A percentile compares a stretch with the other conserved stretches of the same genome.
These are phyloP conservation scores for Stagonosporopsis vannaccii DNA, from an alignment of 2,329 filamentous ascomycete species.

Conservation along the genomic window DNA sequence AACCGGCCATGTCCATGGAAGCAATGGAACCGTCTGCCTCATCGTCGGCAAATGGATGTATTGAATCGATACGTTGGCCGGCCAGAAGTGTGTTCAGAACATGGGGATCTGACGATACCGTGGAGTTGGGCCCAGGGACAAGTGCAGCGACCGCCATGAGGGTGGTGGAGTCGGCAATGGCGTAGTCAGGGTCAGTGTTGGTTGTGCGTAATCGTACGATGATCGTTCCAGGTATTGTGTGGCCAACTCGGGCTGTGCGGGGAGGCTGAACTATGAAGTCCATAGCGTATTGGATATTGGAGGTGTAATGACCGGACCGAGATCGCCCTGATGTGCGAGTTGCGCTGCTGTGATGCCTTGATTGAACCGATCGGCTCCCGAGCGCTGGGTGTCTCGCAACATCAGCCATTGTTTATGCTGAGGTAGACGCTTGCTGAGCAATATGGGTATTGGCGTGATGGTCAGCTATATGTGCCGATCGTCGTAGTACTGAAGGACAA, in stretches of 20 bases:
- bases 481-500: conserved; percentile 35
- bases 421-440: conserved; percentile 21
- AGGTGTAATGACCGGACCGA: conserved; percentile 35
- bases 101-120: conserved; percentile 36
- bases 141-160: conserved; percentile 45
- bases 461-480: conserved; percentile 44
- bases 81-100: conserved; percentile 41
- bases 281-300: conserved; percentile 48
- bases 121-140: conserved; percentile 38
- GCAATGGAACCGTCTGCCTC: conserved; percentile 46
- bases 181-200: conserved; percentile 42
- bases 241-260: conserved; percentile 41
- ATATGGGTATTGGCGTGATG: conserved; percentile 36
- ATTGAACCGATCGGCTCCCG: conserved; percentile 41
- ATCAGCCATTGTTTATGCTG: conserved; percentile 45
- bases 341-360: conserved; percentile 37
- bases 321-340: conserved; percentile 32
- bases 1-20: conserved; percentile 48
- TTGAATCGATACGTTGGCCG: conserved; percentile 44
- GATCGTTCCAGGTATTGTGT: conserved; percentile 41
- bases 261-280: conserved; percentile 50
- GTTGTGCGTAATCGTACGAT: conserved; percentile 45
- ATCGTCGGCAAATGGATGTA: conserved; percentile 48
- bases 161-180: conserved; percentile 43
- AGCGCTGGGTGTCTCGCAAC: conserved; percentile 47